A percentile compares a stretch with the other conserved stretches of the same genome.
Conservation (phyloP, 2,329 filamentous ascomycete species). For the Lasiodiplodia sp. region DNA sequence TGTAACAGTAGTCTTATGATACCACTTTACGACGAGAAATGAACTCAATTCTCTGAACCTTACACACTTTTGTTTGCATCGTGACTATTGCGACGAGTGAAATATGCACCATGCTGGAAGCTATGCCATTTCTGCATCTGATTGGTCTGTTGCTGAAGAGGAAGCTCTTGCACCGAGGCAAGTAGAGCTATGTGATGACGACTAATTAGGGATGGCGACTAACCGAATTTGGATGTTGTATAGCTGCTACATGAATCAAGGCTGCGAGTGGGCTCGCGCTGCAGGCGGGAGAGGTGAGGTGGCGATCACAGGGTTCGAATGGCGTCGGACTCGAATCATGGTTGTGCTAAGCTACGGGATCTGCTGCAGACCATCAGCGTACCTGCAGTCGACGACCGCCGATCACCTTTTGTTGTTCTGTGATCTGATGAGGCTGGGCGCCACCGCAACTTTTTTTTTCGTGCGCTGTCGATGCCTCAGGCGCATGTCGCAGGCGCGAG, state of each 20-base stretch:
- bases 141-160: too few species aligned
- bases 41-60: neutral
- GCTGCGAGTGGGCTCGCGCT: too few species aligned
- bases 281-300: too few species aligned
- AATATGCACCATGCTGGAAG: neutral
- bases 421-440: conserved; percentile 5
- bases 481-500: neutral
- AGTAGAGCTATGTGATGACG: too few species aligned
- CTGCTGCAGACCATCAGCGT: neutral
- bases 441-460: neutral
- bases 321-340: neutral
- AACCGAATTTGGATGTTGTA: too few species aligned
- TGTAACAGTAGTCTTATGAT: conserved; percentile 29
- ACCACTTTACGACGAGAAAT: conserved; percentile 21
- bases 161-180: too few species aligned
- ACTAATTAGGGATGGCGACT: too few species aligned
- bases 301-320: neutral
- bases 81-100: neutral
- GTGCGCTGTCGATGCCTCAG: neutral
- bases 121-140: too few species aligned
- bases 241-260: too few species aligned
- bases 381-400: conserved; percentile 1
- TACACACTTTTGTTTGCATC: neutral
- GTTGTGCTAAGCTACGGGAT: neutral
- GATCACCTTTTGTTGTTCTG: neutral